Percentiles rank a stretch among this genome's conserved stretches.
Conservation (phyloP, 176 grass and related monocot species). For the Triticum turgidum region DNA sequence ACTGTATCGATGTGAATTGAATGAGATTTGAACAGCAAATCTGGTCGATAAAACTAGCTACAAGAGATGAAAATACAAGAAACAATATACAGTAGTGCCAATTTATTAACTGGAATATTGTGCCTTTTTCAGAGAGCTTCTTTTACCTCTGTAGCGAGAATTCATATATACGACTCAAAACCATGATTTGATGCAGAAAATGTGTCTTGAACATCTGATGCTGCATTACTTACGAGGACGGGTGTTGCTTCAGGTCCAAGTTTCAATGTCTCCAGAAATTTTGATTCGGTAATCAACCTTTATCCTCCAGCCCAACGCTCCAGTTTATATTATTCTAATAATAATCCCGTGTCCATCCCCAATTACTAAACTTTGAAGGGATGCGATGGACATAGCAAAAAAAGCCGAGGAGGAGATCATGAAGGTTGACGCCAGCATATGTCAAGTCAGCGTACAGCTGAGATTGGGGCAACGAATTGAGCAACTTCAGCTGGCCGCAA, state of each 20-base stretch:
- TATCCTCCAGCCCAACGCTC: not conserved
- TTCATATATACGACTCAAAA: not conserved
- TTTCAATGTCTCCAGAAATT: constrained; percentile 74
- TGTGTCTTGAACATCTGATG: constrained; percentile 74
- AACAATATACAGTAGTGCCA: not conserved
- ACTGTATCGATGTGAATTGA: not conserved
- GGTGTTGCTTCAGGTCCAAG: constrained; percentile 73
- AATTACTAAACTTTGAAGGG: constrained; percentile 45
- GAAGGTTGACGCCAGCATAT: constrained; percentile 63
- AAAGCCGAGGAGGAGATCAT: constrained; percentile 76
- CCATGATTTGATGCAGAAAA: constrained; percentile 63
- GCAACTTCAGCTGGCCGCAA: constrained; percentile 42
- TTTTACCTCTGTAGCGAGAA: not conserved
- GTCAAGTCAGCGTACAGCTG: constrained; percentile 80
- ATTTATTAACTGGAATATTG: not conserved
- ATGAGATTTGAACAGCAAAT: not conserved
- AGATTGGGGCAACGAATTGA: constrained; percentile 70
- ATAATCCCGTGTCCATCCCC: not conserved
- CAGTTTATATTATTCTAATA: not conserved
- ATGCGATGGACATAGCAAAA: constrained; percentile 79
- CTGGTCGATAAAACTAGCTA: not conserved
- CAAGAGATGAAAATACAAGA: constrained; percentile 5
- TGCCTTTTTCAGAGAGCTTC: not conserved
- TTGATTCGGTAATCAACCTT: constrained; percentile 62
- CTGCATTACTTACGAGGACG: constrained; percentile 80